Conservation (phyloP, 805 yeast genomes). For the Ogataea pilisensis region DNA sequence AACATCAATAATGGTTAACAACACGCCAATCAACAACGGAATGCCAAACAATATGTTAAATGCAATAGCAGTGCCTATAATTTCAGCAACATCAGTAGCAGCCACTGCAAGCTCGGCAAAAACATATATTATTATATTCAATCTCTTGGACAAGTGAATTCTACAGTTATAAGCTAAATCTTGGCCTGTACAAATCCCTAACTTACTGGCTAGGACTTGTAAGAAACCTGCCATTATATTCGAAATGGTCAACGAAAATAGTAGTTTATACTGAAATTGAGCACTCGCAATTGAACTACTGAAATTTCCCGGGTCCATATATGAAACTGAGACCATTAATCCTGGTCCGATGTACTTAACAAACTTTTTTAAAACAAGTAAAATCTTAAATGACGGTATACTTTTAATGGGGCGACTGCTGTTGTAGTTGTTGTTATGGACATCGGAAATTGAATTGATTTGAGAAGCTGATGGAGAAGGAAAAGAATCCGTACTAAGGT, state of each 20-base stretch:
- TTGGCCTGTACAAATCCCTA: conserved; percentile 92
- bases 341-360: conserved; percentile 80
- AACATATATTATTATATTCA: conserved; percentile 61
- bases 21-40: conserved; percentile 80
- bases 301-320: conserved; percentile 97
- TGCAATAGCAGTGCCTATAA: conserved; percentile 96
- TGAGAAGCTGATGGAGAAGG: neutral
- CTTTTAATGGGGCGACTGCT: neutral
- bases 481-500: conserved; percentile 1
- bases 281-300: conserved; percentile 90
- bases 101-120: conserved; percentile 88
- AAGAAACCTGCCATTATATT: conserved; percentile 84
- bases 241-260: conserved; percentile 74
- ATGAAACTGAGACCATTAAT: conserved; percentile 88
- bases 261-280: conserved; percentile 63
- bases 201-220: conserved; percentile 78
- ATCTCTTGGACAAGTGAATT: conserved; percentile 58
- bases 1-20: conserved; percentile 82
- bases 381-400: conserved; percentile 6
- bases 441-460: too few relatives aligned
- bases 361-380: conserved; percentile 32
- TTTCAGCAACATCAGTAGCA: conserved; percentile 96
- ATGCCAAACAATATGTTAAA: conserved; percentile 75
- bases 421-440: neutral
- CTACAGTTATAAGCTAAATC: conserved; percentile 88